These are phyloP conservation scores for Paragyromitra xinjiangensis DNA, from an alignment of 495 filamentous ascomycete genomes.

Conservation along the genomic window DNA sequence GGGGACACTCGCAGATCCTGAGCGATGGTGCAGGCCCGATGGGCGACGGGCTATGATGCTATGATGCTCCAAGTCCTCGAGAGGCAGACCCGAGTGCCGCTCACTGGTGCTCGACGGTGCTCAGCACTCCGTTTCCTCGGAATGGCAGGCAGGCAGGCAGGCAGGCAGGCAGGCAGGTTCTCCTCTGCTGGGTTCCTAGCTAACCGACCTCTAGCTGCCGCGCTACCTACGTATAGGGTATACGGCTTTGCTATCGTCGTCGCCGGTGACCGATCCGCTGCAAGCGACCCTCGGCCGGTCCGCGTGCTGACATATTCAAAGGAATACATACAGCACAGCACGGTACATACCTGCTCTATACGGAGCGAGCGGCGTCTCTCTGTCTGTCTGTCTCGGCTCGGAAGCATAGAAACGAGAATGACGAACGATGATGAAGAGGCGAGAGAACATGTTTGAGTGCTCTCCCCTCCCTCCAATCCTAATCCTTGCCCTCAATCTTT, in stretches of 20 bases:
- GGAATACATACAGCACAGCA: background rate
- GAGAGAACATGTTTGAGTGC: conserved; percentile 11
- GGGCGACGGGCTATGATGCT: conserved; percentile 37
- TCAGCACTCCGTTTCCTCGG: conserved; percentile 35
- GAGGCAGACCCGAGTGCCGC: conserved; percentile 26
- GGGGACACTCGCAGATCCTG: conserved; percentile 38
- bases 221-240: background rate
- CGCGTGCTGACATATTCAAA: conserved; percentile 16
- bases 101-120: conserved; percentile 22
- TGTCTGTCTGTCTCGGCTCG: conserved; percentile 41
- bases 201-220: conserved; percentile 20
- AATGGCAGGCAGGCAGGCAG: conserved; percentile 15
- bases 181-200: conserved; percentile 2
- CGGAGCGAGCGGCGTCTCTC: background rate
- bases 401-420: conserved; percentile 29
- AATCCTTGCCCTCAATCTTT: conserved; percentile 31
- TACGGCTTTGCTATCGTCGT: background rate
- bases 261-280: conserved; percentile 9
- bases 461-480: conserved; percentile 25
- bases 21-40: conserved; percentile 43
- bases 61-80: conserved; percentile 24
- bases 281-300: conserved; percentile 18
- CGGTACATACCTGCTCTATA: too few relatives aligned
- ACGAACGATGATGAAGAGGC: conserved; percentile 18
- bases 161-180: background rate